Conservation (phyloP, 768 basidiomycete species). For the Chalciporus sphaerocephalus region DNA sequence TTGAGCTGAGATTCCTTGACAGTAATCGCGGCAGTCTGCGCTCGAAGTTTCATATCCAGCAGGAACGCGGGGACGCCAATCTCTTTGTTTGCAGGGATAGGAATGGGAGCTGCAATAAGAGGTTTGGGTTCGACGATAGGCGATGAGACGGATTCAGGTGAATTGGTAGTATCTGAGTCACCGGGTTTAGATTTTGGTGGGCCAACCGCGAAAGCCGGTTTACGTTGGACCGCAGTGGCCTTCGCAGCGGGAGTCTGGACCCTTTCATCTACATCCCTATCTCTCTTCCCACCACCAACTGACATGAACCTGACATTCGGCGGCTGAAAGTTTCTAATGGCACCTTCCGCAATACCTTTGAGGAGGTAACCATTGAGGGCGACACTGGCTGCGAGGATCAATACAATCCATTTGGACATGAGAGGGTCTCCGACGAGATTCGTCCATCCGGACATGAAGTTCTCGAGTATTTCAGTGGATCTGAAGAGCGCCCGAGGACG, state of each 20-base stretch:
- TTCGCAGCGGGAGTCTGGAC: conserved; percentile 14
- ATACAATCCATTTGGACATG: conserved; percentile 91
- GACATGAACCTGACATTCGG: conserved; percentile 30
- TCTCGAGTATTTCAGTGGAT: conserved; percentile 61
- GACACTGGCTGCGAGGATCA: conserved; percentile 79
- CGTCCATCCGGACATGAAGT: conserved; percentile 90
- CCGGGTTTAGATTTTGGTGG: conserved; percentile 13
- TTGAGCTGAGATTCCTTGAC: conserved; percentile 12
- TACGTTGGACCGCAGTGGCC: conserved; percentile 10
- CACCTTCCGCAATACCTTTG: conserved; percentile 72
- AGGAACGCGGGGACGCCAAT: conserved; percentile 27
- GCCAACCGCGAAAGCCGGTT: conserved; percentile 26
- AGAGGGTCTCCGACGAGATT: conserved; percentile 90
- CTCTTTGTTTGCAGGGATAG: conserved; percentile 18
- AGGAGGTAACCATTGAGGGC: conserved; percentile 90
- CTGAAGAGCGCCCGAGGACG: conserved; percentile 31
- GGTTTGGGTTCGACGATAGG: conserved; percentile 10
- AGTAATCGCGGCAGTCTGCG: conserved; percentile 16
- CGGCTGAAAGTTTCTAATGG: conserved; percentile 30
- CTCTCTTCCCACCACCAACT: conserved; percentile 17
- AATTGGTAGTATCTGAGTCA: conserved; percentile 16
- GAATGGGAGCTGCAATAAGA: conserved; percentile 27
- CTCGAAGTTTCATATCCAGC: conserved; percentile 33
- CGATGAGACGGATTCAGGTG: conserved; percentile 17
- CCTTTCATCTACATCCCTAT: conserved; percentile 21